Evolutionary conservation across 2,329 filamentous ascomycete genomes (phyloP).

Genomic region (Corynespora cassiicola): DNA sequence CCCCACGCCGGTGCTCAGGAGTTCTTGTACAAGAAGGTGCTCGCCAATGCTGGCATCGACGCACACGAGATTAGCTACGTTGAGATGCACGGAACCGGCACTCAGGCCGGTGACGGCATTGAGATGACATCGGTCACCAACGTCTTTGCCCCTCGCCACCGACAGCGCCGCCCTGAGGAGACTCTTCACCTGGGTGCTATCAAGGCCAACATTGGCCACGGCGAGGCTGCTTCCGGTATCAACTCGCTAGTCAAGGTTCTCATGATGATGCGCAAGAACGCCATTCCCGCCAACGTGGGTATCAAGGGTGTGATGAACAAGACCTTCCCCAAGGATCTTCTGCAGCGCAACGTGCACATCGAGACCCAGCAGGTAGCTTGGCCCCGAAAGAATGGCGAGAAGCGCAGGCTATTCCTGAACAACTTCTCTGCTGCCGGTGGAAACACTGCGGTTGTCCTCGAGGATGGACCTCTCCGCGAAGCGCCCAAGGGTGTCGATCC

Average conservation of each 20-base stretch:
- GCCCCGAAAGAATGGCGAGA: conserved; percentile 55
- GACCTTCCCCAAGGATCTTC: conserved; percentile 60
- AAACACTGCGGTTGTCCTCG: conserved; percentile 60
- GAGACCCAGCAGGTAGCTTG: conserved; percentile 53
- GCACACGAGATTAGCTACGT: conserved; percentile 81
- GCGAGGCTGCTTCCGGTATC: conserved; percentile 62
- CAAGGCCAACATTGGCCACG: conserved; percentile 63
- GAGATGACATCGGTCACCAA: conserved; percentile 81
- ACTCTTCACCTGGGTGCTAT: conserved; percentile 61
- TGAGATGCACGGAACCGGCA: conserved; percentile 90
- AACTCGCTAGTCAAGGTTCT: conserved; percentile 61
- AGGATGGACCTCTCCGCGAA: conserved; percentile 56
- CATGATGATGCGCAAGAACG: conserved; percentile 61
- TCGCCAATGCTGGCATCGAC: conserved; percentile 76
- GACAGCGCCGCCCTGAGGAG: conserved; percentile 57
- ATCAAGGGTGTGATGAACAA: conserved; percentile 64
- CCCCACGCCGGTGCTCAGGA: conserved; percentile 81
- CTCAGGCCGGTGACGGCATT: conserved; percentile 80
- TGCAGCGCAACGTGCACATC: conserved; percentile 61
- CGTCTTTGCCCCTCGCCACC: conserved; percentile 63
- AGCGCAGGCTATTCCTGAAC: conserved; percentile 59
- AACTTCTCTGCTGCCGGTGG: conserved; percentile 62
- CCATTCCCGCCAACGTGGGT: conserved; percentile 61
- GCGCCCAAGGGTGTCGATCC: conserved; percentile 52
- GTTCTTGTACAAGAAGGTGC: conserved; percentile 71